A percentile compares a stretch with the other conserved stretches of the same genome.
Evolutionary conservation across 2,329 filamentous ascomycete species (phyloP).

Genomic region (Gnomoniopsis smithogilvyi): DNA sequence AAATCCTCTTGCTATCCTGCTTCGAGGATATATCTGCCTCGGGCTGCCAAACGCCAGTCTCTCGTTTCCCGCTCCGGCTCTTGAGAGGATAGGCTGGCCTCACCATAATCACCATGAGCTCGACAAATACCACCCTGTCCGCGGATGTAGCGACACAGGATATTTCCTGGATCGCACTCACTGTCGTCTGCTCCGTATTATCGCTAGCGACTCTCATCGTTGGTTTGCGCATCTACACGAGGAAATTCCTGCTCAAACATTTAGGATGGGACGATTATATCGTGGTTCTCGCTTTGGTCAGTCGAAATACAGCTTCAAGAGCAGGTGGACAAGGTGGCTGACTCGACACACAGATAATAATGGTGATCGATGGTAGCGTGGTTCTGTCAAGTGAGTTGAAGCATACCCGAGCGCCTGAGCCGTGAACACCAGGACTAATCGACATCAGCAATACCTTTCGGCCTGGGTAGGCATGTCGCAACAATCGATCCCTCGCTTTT

Average conservation of each 20-base stretch:
- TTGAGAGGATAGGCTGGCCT: conserved; percentile 6
- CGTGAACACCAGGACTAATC: conserved; percentile 11
- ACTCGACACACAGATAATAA: conserved; percentile 1
- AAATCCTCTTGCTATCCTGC: not conserved
- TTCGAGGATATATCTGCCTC: conserved; percentile 2
- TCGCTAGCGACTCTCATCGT: conserved; percentile 20
- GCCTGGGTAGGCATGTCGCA: conserved; percentile 11
- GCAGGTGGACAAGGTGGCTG: not conserved
- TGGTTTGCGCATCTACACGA: conserved; percentile 29
- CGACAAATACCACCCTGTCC: not conserved
- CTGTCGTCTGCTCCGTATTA: conserved; percentile 8
- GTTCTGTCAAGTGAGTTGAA: conserved; percentile 16
- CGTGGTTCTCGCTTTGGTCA: conserved; percentile 36
- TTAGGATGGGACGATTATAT: conserved; percentile 30
- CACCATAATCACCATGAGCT: conserved; percentile 1
- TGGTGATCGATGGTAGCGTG: conserved; percentile 8
- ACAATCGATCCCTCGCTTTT: conserved; percentile 1
- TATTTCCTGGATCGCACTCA: conserved; percentile 1
- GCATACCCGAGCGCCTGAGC: conserved; percentile 7
- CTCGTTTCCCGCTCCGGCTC: not conserved
- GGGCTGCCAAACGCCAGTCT: not conserved
- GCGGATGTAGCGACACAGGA: conserved; percentile 3
- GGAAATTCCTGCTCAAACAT: conserved; percentile 25
- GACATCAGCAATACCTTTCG: conserved; percentile 8
- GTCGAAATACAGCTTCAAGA: not conserved